Evolutionary conservation across 495 filamentous ascomycete species (phyloP).

Genomic region (Neurospora sp.): DNA sequence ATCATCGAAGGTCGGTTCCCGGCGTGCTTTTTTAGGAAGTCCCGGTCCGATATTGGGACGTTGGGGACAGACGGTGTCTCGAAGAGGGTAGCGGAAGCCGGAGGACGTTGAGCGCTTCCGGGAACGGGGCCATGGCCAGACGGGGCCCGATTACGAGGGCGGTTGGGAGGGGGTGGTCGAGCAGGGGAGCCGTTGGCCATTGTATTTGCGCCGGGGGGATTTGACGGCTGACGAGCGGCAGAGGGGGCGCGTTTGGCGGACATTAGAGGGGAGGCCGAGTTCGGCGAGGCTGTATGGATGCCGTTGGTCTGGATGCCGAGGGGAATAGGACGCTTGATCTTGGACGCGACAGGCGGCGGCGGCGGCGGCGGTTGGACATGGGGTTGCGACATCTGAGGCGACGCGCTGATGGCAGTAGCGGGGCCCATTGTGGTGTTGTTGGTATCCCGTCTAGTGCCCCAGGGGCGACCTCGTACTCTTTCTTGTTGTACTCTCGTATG

Average conservation of each 20-base stretch:
- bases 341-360: constrained; percentile 46
- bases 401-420: constrained; percentile 6
- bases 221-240: constrained; percentile 25
- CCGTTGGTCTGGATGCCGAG: constrained; percentile 62
- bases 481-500: not conserved
- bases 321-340: constrained; percentile 65
- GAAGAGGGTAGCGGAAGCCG: not conserved
- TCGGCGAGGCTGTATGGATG: constrained; percentile 44
- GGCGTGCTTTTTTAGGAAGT: constrained; percentile 75
- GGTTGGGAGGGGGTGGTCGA: constrained; percentile 25
- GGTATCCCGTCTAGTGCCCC: not conserved
- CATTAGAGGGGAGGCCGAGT: constrained; percentile 57
- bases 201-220: constrained; percentile 36
- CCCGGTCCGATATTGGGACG: constrained; percentile 51
- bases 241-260: constrained; percentile 51
- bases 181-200: constrained; percentile 25
- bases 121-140: constrained; percentile 35
- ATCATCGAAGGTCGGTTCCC: constrained; percentile 71
- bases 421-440: not conserved
- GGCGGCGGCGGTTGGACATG: constrained; percentile 14
- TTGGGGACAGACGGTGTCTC: not conserved
- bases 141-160: constrained; percentile 37
- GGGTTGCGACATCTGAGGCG: constrained; percentile 26
- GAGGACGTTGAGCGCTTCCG: constrained; percentile 8
- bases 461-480: not conserved